Evolutionary conservation across 805 yeast genomes (phyloP).

Genomic region (Kodamaea hsintzibuensis): DNA sequence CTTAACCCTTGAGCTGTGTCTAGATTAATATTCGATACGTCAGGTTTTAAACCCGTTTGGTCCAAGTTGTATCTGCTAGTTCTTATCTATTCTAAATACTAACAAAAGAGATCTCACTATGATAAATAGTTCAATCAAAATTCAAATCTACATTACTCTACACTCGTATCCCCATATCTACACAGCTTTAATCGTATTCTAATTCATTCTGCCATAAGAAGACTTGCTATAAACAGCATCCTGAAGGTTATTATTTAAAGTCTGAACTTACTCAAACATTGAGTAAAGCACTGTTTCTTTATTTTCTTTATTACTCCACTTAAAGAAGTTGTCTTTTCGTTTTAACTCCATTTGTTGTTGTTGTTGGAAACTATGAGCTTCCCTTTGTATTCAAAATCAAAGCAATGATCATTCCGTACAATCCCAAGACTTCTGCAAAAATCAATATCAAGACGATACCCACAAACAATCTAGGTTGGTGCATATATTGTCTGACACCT

Average conservation of each 20-base stretch:
- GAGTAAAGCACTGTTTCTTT: background rate
- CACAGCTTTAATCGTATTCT: background rate
- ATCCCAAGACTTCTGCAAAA: slow-evolving; percentile 88
- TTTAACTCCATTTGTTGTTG: background rate
- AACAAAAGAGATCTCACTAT: too few species aligned
- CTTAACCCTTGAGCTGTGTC: too few species aligned
- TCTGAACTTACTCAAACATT: background rate
- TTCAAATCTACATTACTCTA: too few species aligned
- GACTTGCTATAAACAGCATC: background rate
- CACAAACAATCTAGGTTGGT: slow-evolving; percentile 84
- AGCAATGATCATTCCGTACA: slow-evolving; percentile 94
- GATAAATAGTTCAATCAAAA: too few species aligned
- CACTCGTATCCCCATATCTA: background rate
- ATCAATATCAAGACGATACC: slow-evolving; percentile 87
- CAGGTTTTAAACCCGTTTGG: too few species aligned
- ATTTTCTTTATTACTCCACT: background rate
- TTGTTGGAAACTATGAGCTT: slow-evolving; percentile 33
- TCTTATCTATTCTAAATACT: too few species aligned
- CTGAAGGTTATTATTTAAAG: background rate
- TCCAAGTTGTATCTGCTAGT: too few species aligned
- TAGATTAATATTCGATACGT: too few species aligned
- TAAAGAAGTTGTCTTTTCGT: background rate
- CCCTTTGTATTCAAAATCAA: slow-evolving; percentile 90
- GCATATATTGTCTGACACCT: slow-evolving; percentile 86
- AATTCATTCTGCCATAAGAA: background rate